These are phyloP conservation scores for Exophiala calicioides DNA, from an alignment of 2,329 filamentous ascomycete genomes.

Conservation along the genomic window DNA sequence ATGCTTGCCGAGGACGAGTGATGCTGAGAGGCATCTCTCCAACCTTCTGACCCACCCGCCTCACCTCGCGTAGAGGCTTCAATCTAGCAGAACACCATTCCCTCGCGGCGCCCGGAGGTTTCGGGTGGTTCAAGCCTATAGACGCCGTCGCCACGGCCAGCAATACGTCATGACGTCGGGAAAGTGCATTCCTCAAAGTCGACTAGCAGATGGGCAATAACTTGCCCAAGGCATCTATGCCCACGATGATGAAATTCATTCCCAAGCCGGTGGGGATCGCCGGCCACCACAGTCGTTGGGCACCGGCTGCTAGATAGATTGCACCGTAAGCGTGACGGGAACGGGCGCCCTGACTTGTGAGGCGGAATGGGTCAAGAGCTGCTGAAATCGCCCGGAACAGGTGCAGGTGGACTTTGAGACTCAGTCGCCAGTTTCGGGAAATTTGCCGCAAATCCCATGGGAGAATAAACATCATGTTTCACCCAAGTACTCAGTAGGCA, in stretches of 20 bases:
- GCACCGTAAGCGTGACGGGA: neutral
- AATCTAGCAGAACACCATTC: no score
- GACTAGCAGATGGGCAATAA: neutral
- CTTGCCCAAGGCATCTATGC: neutral
- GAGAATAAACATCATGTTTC: no score
- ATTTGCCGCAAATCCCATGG: neutral
- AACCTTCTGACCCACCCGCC: neutral
- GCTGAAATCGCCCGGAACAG: neutral
- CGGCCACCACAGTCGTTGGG: slow-evolving; percentile 5
- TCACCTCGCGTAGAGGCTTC: neutral
- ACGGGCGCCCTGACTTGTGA: neutral
- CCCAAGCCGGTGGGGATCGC: slow-evolving; percentile 11
- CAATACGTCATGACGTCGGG: slow-evolving; percentile 3
- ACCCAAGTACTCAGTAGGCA: neutral
- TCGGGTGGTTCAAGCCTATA: neutral
- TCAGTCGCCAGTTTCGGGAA: neutral
- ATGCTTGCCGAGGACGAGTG: neutral
- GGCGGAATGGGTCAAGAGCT: neutral
- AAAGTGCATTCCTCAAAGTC: neutral
- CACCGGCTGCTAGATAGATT: slow-evolving; percentile 2
- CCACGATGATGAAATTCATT: neutral
- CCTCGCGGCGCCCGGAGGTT: neutral
- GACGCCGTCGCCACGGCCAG: neutral
- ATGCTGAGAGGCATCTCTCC: neutral
- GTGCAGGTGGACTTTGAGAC: neutral